A percentile compares a stretch with the other conserved stretches of the same genome.
phyloP scores from a whole-genome alignment of 805 yeast species.

The Zygotorulaspora danielsina region DNA sequence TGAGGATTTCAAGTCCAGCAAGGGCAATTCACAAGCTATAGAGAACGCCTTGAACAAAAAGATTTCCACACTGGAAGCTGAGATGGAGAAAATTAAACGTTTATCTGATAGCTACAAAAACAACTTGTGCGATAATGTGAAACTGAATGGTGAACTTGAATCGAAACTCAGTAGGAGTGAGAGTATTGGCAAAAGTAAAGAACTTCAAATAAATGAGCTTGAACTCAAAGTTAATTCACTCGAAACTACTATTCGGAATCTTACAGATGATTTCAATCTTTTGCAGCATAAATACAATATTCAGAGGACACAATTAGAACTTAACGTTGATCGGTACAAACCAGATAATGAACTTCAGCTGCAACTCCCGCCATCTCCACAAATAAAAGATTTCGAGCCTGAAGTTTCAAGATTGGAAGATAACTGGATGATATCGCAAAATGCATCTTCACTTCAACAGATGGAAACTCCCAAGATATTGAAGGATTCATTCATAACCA shows the following conservation, averaged over 20 bases:
- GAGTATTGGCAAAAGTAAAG: constrained; percentile 9
- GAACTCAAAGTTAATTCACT: constrained; percentile 28
- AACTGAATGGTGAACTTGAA: constrained; percentile 8
- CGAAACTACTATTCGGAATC: constrained; percentile 16
- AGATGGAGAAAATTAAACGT: constrained; percentile 39
- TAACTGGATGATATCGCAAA: constrained; percentile 21
- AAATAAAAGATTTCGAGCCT: background rate
- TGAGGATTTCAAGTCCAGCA: constrained; percentile 67
- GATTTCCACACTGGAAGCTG: constrained; percentile 43
- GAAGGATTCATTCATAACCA: constrained; percentile 3
- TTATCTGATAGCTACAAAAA: constrained; percentile 23
- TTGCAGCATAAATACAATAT: constrained; percentile 28
- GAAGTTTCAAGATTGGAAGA: constrained; percentile 12
- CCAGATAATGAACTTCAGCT: background rate
- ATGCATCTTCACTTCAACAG: constrained; percentile 8
- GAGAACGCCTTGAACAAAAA: constrained; percentile 59
- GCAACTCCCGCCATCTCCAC: background rate
- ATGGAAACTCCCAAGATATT: constrained; percentile 9
- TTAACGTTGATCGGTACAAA: constrained; percentile 7
- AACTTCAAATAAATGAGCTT: constrained; percentile 35
- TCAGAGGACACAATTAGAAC: constrained; percentile 25
- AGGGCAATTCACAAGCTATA: constrained; percentile 76
- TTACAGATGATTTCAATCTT: constrained; percentile 29
- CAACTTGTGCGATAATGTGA: constrained; percentile 10
- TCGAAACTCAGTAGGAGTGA: constrained; percentile 22